Percentiles rank a stretch among this genome's conserved stretches.
Evolutionary conservation across 345 rosid genomes (phyloP).

Genomic region (Conringia planisiliqua): DNA sequence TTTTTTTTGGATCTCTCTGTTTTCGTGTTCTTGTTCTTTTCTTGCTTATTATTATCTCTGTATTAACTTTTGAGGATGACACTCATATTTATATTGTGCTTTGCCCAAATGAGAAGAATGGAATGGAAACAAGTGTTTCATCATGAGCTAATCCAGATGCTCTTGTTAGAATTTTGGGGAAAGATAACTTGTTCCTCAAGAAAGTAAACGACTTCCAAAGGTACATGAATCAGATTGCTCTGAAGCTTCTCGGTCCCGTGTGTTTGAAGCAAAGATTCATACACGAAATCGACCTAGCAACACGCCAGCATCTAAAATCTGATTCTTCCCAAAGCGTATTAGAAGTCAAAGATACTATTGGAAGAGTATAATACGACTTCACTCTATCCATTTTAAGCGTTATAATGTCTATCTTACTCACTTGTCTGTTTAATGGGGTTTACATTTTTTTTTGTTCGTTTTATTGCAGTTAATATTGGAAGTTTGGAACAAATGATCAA

Average conservation of each 20-base stretch:
- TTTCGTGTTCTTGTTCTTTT: neutral
- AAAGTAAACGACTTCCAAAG: constrained; percentile 20
- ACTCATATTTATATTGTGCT: neutral
- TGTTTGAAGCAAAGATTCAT: constrained; percentile 23
- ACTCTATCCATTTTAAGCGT: neutral
- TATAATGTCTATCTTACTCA: neutral
- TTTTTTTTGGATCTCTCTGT: neutral
- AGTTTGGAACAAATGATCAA: constrained; percentile 12
- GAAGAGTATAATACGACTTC: neutral
- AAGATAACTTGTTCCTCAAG: constrained; percentile 13
- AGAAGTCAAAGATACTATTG: constrained; percentile 31
- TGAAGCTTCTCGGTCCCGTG: constrained; percentile 34
- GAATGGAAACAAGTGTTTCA: constrained; percentile 23
- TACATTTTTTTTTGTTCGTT: too few relatives aligned
- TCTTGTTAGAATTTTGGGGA: constrained; percentile 35
- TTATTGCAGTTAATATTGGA: constrained; percentile 37
- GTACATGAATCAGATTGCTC: constrained; percentile 32
- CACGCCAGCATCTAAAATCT: constrained; percentile 16
- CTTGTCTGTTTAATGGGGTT: neutral
- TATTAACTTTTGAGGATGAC: neutral
- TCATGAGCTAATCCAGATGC: constrained; percentile 33
- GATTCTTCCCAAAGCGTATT: constrained; percentile 27
- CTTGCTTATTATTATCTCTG: neutral
- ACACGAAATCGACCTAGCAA: constrained; percentile 13
- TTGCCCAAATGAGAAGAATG: neutral